Base-by-base conservation (phyloP, 1,284 basidiomycete species). In the Coniophora puteana region DNA sequence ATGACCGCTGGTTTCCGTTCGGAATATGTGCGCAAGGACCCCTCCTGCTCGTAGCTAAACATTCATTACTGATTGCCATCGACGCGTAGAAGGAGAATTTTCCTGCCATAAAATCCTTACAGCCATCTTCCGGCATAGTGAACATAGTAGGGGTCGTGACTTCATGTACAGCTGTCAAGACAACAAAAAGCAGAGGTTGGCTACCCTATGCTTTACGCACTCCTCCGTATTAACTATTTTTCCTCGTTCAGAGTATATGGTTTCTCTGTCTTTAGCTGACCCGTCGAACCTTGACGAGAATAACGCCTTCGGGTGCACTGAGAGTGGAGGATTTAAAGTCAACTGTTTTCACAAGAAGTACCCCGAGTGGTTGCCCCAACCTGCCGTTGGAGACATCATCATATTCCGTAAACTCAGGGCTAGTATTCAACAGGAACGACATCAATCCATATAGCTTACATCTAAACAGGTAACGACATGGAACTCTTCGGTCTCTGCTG, bases 301-400 rank as follows among this genome's bases (percentile, higher is more conserved):
- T 16, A 69, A 65, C 26, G 52, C 57, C 22, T 20, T 26, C 8
- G 43, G 30, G 14, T 8, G 29, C 29, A 31, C 8, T 18, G n/a
- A n/a, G n/a, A n/a, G n/a, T n/a, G n/a, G n/a, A n/a, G n/a, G 63
- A 1, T 60, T 74, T 17, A 62, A 43, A 36, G 55, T 82, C 11
- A 79, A 72, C 27, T 71, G 69, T 43, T 85, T 85, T 51, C 67
- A 69, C 8, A 68, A 67, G 46, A 61, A 57, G 32, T 49, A 71
- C 39, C n/a, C 49, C 14, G 62, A 71, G 38, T 75, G 71, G 68
- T 52, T 84, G 3, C 80, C 80, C 1, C 55, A 59, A 32, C 63
- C 71, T 8, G 56, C 59, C 4, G 37, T 47, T 5, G 72, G 73
- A 14, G 57, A 61, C 33, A 39, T 63, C 25, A 46, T 60, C 18